These are phyloP conservation scores for Megacollybia platyphylla DNA, from an alignment of 1,284 basidiomycete species.

Conservation along the genomic window DNA sequence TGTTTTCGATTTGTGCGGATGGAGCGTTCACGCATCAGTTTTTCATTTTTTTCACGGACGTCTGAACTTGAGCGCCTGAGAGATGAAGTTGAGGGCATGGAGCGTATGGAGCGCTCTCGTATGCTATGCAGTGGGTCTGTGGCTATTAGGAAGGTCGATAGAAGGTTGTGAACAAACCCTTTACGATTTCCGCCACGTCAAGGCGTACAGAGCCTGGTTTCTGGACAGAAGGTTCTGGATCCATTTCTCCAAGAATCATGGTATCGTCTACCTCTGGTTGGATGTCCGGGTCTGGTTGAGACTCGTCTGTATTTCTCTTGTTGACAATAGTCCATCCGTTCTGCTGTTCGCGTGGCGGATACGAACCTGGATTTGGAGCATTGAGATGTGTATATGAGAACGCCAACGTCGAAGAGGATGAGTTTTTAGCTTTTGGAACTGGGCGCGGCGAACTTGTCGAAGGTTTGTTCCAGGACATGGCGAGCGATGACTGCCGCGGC, in stretches of 20 bases:
- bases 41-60: constrained; percentile 30
- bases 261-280: constrained; percentile 35
- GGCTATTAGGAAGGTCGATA: constrained; percentile 10
- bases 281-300: constrained; percentile 13
- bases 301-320: constrained; percentile 23
- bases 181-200: constrained; percentile 63
- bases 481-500: constrained; percentile 33
- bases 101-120: constrained; percentile 26
- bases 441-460: constrained; percentile 41
- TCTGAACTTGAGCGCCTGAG: constrained; percentile 11
- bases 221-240: constrained; percentile 31
- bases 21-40: constrained; percentile 58
- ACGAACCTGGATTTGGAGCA: constrained; percentile 66
- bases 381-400: constrained; percentile 75
- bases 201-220: constrained; percentile 36
- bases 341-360: constrained; percentile 43
- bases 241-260: constrained; percentile 63
- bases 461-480: constrained; percentile 32
- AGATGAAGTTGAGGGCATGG: constrained; percentile 20
- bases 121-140: constrained; percentile 49
- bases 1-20: constrained; percentile 60
- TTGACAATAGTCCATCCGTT: constrained; percentile 70
- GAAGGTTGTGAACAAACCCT: constrained; percentile 32
- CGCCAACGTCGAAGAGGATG: constrained; percentile 56
- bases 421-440: constrained; percentile 38